Conservation (phyloP, 768 basidiomycete species). For the Paxillus ammoniavirescens region DNA sequence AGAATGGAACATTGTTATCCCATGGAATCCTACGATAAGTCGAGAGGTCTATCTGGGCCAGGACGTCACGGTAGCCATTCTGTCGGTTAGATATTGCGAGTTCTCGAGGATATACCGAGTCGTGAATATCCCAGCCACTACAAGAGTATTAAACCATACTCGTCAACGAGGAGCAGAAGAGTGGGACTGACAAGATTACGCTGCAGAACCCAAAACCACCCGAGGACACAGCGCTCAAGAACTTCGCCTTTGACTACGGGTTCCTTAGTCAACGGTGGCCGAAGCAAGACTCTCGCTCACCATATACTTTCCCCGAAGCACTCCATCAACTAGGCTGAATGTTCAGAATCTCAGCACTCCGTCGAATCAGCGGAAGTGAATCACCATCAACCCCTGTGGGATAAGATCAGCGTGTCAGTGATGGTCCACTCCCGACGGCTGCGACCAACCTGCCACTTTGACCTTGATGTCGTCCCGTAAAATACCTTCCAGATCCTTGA, state of each 20-base stretch:
- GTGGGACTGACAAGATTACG: slow-evolving; percentile 75
- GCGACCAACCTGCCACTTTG: slow-evolving; percentile 82
- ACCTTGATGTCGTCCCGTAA: slow-evolving; percentile 74
- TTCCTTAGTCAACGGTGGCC: slow-evolving; percentile 6
- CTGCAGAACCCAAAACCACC: slow-evolving; percentile 94
- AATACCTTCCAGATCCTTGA: slow-evolving; percentile 54
- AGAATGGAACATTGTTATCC: slow-evolving; percentile 91
- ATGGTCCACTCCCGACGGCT: background rate
- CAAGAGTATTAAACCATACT: slow-evolving; percentile 1
- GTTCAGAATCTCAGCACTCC: slow-evolving; percentile 7
- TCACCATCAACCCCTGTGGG: slow-evolving; percentile 65
- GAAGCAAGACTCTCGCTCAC: slow-evolving; percentile 34
- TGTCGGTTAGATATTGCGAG: slow-evolving; percentile 86
- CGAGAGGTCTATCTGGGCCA: slow-evolving; percentile 83
- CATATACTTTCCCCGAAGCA: slow-evolving; percentile 94
- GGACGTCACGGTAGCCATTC: slow-evolving; percentile 90
- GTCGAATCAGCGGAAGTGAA: slow-evolving; percentile 10
- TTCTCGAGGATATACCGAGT: slow-evolving; percentile 79
- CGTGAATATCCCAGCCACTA: slow-evolving; percentile 93
- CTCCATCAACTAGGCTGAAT: slow-evolving; percentile 72
- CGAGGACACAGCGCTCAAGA: slow-evolving; percentile 73
- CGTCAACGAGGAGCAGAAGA: background rate
- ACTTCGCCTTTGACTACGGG: slow-evolving; percentile 83
- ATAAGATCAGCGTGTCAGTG: slow-evolving; percentile 1
- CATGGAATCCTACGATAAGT: slow-evolving; percentile 89